A percentile compares a stretch with the other conserved stretches of the same genome.
These are phyloP conservation scores for Alisma plantagoaquatica DNA, from an alignment of 106 monocot genomes.

Conservation along the genomic window DNA sequence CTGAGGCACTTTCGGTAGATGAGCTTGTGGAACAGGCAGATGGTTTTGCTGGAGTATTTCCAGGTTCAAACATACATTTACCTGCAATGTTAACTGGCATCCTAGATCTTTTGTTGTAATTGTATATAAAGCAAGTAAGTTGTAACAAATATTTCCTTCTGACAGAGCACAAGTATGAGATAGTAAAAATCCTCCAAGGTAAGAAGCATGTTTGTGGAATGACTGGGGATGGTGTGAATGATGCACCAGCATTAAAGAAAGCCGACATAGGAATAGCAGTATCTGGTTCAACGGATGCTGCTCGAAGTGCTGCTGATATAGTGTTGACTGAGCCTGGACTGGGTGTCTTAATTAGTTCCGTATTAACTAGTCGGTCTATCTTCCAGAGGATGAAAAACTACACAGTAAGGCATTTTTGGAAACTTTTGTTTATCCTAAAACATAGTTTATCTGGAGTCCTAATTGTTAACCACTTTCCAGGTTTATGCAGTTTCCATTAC, in stretches of 20 bases:
- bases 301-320: constrained; percentile 61
- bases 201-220: constrained; percentile 51
- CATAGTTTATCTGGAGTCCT: background rate
- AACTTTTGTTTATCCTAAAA: background rate
- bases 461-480: constrained; percentile 27
- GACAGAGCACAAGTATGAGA: constrained; percentile 66
- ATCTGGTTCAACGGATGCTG: constrained; percentile 64
- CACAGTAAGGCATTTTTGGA: constrained; percentile 26
- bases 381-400: constrained; percentile 79
- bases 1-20: constrained; percentile 40
- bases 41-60: constrained; percentile 73
- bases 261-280: constrained; percentile 66
- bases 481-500: constrained; percentile 74
- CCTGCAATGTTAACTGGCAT: background rate
- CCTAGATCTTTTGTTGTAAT: too few species aligned
- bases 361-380: constrained; percentile 57
- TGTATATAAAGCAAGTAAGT: too few species aligned
- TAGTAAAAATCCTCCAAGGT: constrained; percentile 64
- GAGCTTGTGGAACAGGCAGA: constrained; percentile 68
- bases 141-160: too few species aligned
- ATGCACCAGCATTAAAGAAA: constrained; percentile 61
- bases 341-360: constrained; percentile 60
- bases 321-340: constrained; percentile 62
- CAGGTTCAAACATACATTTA: too few species aligned
- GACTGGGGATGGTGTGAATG: constrained; percentile 72